A percentile compares a stretch with the other conserved stretches of the same genome.
Conservation (phyloP, 2,329 filamentous ascomycete genomes). For the Penicillium concentricum region DNA sequence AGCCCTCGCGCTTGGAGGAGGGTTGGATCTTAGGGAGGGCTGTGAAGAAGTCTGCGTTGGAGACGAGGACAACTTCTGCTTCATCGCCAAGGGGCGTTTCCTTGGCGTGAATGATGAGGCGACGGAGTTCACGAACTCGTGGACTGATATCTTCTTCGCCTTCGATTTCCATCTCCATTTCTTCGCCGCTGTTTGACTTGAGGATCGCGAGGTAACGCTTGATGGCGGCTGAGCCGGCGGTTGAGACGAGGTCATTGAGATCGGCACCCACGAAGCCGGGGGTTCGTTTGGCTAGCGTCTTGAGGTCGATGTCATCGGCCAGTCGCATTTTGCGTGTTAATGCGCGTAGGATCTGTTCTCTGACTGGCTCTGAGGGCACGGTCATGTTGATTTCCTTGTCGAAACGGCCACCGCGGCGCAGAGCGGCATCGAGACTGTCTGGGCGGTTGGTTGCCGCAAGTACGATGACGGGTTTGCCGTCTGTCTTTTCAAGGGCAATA, state of each 20-base stretch:
- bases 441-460: constrained; percentile 88
- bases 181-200: constrained; percentile 43
- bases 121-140: constrained; percentile 48
- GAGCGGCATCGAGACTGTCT: constrained; percentile 77
- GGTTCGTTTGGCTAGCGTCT: constrained; percentile 73
- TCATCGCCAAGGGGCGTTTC: constrained; percentile 54
- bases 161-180: constrained; percentile 55
- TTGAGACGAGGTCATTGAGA: constrained; percentile 68
- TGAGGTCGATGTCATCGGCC: constrained; percentile 70
- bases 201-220: constrained; percentile 58
- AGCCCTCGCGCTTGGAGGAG: constrained; percentile 87
- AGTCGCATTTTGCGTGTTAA: constrained; percentile 67
- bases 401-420: constrained; percentile 73
- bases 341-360: constrained; percentile 74
- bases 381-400: constrained; percentile 83
- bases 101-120: constrained; percentile 56
- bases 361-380: constrained; percentile 75
- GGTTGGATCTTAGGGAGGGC: constrained; percentile 75
- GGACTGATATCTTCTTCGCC: constrained; percentile 33
- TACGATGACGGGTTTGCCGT: constrained; percentile 78
- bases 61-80: constrained; percentile 56
- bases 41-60: constrained; percentile 67
- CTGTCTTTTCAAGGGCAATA: constrained; percentile 68
- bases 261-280: constrained; percentile 94
- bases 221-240: constrained; percentile 64